phyloP scores from a whole-genome alignment of 2,329 filamentous ascomycete species.

The Dryadomyces quercus-mongolicae region DNA sequence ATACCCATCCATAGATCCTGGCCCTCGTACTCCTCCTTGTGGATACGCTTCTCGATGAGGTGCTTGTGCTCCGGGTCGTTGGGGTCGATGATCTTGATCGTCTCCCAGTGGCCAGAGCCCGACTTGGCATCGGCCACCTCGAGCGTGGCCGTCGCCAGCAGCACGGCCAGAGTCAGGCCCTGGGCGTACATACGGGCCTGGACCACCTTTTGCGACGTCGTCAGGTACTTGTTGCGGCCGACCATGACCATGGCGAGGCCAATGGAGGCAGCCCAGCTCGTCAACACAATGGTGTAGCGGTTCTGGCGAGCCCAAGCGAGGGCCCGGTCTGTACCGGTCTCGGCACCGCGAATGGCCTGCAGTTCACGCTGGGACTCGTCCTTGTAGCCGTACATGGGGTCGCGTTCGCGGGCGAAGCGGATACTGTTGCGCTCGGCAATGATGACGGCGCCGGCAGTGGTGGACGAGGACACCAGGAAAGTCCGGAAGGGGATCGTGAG shows the following conservation, averaged over 20 bases:
- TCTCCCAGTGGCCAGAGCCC: slow-evolving; percentile 73
- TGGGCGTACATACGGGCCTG: slow-evolving; percentile 93
- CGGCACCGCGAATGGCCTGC: slow-evolving; percentile 40
- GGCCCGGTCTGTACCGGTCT: slow-evolving; percentile 46
- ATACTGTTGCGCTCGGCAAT: slow-evolving; percentile 61
- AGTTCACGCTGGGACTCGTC: slow-evolving; percentile 47
- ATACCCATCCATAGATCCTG: slow-evolving; percentile 88
- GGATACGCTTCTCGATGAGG: slow-evolving; percentile 74
- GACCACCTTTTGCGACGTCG: slow-evolving; percentile 73
- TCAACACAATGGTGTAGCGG: slow-evolving; percentile 77
- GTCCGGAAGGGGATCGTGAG: slow-evolving; percentile 83
- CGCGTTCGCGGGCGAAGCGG: slow-evolving; percentile 55
- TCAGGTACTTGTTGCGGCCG: slow-evolving; percentile 63
- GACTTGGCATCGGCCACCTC: slow-evolving; percentile 67
- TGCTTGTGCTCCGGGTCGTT: slow-evolving; percentile 74
- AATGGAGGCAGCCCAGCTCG: slow-evolving; percentile 73
- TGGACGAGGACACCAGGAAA: slow-evolving; percentile 74
- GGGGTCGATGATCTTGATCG: slow-evolving; percentile 66
- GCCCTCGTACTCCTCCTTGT: slow-evolving; percentile 76
- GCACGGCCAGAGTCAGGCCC: slow-evolving; percentile 71
- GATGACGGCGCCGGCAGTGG: slow-evolving; percentile 81
- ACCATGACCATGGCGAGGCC: slow-evolving; percentile 62
- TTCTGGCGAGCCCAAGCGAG: slow-evolving; percentile 66
- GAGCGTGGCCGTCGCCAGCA: slow-evolving; percentile 71
- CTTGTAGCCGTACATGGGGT: slow-evolving; percentile 56